Conservation (phyloP, 1,139 yeast genomes). For the Ogataea hybrid region DNA sequence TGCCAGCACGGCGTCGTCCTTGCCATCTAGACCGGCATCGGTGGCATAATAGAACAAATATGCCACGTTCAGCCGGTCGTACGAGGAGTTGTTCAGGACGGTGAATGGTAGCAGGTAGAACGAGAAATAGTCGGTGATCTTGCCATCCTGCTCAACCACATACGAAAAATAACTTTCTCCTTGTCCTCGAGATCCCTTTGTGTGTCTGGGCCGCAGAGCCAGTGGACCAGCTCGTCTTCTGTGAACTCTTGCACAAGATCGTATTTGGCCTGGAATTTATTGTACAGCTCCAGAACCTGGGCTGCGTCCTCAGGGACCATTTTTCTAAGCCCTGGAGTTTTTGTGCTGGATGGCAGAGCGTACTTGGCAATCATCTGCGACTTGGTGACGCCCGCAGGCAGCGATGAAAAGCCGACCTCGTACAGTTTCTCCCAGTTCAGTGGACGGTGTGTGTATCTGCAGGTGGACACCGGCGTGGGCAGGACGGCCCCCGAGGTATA, state of each 20-base stretch:
- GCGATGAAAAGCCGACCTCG: constrained; percentile 84
- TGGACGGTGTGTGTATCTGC: constrained; percentile 93
- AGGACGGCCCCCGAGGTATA: constrained; percentile 90
- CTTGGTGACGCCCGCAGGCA: constrained; percentile 75
- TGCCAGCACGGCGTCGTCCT: constrained; percentile 41
- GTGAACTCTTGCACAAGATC: constrained; percentile 71
- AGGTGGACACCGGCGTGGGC: constrained; percentile 87
- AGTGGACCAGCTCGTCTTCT: constrained; percentile 73
- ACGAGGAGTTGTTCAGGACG: constrained; percentile 66
- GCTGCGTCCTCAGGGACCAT: constrained; percentile 63
- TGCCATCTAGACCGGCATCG: constrained; percentile 43
- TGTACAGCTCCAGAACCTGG: constrained; percentile 57
- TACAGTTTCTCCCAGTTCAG: constrained; percentile 86
- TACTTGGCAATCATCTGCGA: constrained; percentile 81
- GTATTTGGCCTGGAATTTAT: constrained; percentile 61
- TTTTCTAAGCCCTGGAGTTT: constrained; percentile 59
- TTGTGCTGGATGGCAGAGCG: constrained; percentile 62
- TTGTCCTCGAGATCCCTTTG: constrained; percentile 28
- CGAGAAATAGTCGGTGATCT: constrained; percentile 83
- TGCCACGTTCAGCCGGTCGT: constrained; percentile 77
- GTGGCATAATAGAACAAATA: constrained; percentile 90
- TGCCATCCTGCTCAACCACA: constrained; percentile 68
- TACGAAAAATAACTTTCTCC: constrained; percentile 64
- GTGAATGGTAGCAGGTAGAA: constrained; percentile 88
- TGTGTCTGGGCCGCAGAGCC: constrained; percentile 60